These are phyloP conservation scores for Scheffersomyces illinoinensis DNA, from an alignment of 1,139 yeast species.

Conservation along the genomic window DNA sequence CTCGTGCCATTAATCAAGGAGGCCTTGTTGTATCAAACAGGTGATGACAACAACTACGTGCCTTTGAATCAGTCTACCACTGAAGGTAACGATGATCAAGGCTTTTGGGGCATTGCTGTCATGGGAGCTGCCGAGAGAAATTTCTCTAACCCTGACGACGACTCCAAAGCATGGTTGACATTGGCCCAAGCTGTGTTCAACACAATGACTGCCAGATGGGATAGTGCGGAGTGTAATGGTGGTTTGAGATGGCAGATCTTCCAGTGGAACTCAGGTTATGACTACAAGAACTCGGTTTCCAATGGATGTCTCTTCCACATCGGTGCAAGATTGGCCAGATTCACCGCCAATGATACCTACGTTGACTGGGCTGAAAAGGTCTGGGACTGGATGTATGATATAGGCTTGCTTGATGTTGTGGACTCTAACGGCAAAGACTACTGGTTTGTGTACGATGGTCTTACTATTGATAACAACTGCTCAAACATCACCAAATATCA, in stretches of 20 bases:
- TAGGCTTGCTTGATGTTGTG: slow-evolving; percentile 40
- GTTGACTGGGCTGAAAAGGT: slow-evolving; percentile 63
- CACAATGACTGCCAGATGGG: slow-evolving; percentile 80
- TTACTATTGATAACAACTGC: slow-evolving; percentile 60
- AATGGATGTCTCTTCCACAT: slow-evolving; percentile 77
- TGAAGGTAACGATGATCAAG: slow-evolving; percentile 94
- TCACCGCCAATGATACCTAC: slow-evolving; percentile 63
- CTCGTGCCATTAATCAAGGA: slow-evolving; percentile 54
- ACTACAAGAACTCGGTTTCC: slow-evolving; percentile 76
- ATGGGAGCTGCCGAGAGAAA: slow-evolving; percentile 84
- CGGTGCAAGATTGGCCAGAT: slow-evolving; percentile 77
- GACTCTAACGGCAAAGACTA: slow-evolving; percentile 27
- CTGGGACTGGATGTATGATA: slow-evolving; percentile 67
- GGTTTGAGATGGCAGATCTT: slow-evolving; percentile 88
- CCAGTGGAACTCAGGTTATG: slow-evolving; percentile 73
- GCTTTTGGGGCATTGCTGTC: slow-evolving; percentile 84
- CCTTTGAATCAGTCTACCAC: slow-evolving; percentile 74
- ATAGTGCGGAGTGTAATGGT: slow-evolving; percentile 60
- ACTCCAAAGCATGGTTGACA: slow-evolving; percentile 53
- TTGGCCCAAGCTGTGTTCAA: slow-evolving; percentile 76
- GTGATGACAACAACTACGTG: slow-evolving; percentile 65
- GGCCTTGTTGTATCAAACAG: slow-evolving; percentile 66
- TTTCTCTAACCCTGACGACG: slow-evolving; percentile 58
- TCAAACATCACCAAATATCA: slow-evolving; percentile 50
- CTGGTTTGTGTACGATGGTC: slow-evolving; percentile 65